Conservation (phyloP, 768 basidiomycete genomes). For the Agrocybe chaxingu region DNA sequence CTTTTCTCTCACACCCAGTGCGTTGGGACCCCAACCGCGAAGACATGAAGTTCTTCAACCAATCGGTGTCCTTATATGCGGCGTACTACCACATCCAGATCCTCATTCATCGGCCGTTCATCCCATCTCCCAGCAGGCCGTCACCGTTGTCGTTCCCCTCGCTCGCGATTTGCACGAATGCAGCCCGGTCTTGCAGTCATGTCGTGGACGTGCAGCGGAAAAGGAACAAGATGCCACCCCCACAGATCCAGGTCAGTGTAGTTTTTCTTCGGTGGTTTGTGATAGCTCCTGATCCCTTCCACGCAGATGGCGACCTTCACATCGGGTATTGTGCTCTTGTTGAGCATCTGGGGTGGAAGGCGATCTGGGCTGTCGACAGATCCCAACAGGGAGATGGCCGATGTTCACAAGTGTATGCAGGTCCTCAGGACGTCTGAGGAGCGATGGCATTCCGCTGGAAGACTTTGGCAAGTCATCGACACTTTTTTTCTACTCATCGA, state of each 20-base stretch:
- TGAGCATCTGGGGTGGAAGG: constrained; percentile 67
- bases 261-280: background rate
- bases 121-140: constrained; percentile 53
- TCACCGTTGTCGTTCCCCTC: constrained; percentile 57
- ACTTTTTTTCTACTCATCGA: background rate
- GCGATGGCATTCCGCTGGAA: constrained; percentile 43
- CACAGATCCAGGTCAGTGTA: constrained; percentile 32
- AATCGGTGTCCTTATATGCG: constrained; percentile 56
- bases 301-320: constrained; percentile 39
- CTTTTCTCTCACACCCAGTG: constrained; percentile 24
- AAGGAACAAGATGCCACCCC: constrained; percentile 26
- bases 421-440: constrained; percentile 40
- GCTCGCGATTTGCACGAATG: constrained; percentile 73
- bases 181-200: constrained; percentile 80
- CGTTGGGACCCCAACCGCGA: constrained; percentile 53
- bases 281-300: constrained; percentile 1
- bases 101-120: constrained; percentile 75
- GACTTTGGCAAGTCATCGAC: constrained; percentile 35
- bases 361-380: constrained; percentile 46
- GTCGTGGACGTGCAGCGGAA: constrained; percentile 60
- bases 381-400: constrained; percentile 53
- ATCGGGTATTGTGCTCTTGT: constrained; percentile 54
- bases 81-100: constrained; percentile 63
- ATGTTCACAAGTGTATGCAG: constrained; percentile 64
- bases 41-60: constrained; percentile 45